Conservation (phyloP, 2,329 filamentous ascomycete genomes). For the Aspergillus nomiae region DNA sequence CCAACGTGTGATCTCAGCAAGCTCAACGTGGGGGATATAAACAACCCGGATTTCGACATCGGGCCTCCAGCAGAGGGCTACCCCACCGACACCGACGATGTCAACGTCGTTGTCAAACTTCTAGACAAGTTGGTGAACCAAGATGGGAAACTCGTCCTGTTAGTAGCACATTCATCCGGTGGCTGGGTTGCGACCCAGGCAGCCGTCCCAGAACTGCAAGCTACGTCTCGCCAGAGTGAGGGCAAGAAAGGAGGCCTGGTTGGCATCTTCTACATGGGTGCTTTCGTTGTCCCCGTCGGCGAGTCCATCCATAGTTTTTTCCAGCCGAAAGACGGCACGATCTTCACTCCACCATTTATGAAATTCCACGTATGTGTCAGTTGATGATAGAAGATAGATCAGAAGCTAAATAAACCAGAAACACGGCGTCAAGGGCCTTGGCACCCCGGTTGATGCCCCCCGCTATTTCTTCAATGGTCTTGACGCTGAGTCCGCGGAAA, state of each 20-base stretch:
- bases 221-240: slow-evolving; percentile 14
- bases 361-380: slow-evolving; percentile 27
- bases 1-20: slow-evolving; percentile 52
- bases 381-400: rapidly evolving
- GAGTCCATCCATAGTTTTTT: slow-evolving; percentile 35
- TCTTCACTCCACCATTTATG: slow-evolving; percentile 27
- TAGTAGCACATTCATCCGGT: slow-evolving; percentile 36
- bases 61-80: not conserved
- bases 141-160: slow-evolving; percentile 30
- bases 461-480: slow-evolving; percentile 34
- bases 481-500: slow-evolving; percentile 20
- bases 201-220: slow-evolving; percentile 30
- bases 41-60: slow-evolving; percentile 7
- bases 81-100: slow-evolving; percentile 6
- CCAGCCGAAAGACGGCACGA: slow-evolving; percentile 27
- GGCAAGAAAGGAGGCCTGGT: slow-evolving; percentile 27
- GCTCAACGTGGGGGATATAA: slow-evolving; percentile 55
- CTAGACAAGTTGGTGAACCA: not conserved
- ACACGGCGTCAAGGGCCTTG: slow-evolving; percentile 23
- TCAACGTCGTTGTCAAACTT: not conserved
- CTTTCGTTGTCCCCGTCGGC: slow-evolving; percentile 33
- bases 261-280: slow-evolving; percentile 33
- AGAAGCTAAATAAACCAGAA: slow-evolving; percentile 6
- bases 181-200: slow-evolving; percentile 38
- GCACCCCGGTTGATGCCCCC: slow-evolving; percentile 25